These are phyloP conservation scores for Mariannaea sp. DNA, from an alignment of 2,329 filamentous ascomycete species.

Conservation along the genomic window DNA sequence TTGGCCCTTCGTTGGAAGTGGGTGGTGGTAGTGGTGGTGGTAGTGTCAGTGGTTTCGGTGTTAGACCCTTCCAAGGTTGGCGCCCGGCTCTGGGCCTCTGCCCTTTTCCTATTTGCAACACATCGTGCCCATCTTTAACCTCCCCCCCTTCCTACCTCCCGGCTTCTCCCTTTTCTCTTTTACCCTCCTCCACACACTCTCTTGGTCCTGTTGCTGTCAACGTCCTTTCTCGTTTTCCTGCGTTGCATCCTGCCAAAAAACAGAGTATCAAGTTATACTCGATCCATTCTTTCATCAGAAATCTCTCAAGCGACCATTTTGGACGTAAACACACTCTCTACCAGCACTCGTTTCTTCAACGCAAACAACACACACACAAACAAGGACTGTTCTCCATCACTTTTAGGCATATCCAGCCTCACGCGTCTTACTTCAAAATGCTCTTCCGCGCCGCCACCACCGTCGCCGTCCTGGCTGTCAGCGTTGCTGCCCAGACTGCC, in stretches of 20 bases:
- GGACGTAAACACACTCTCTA: conserved; percentile 15
- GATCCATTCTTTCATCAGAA: conserved; percentile 33
- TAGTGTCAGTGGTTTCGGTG: conserved; percentile 1
- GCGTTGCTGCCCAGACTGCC: conserved; percentile 38
- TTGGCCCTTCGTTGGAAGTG: too few species aligned
- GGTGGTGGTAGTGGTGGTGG: too few species aligned
- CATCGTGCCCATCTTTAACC: conserved; percentile 8
- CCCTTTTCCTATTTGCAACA: conserved; percentile 17
- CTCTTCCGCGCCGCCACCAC: conserved; percentile 42
- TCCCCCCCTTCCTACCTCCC: not conserved
- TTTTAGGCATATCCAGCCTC: not conserved
- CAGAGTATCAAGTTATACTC: conserved; percentile 35
- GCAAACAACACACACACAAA: not conserved
- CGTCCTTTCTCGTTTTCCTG: not conserved
- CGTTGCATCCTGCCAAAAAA: conserved; percentile 10
- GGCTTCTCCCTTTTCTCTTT: not conserved
- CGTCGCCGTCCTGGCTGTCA: conserved; percentile 44
- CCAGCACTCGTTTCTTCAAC: not conserved
- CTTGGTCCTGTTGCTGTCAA: conserved; percentile 24
- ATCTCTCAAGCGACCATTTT: conserved; percentile 19
- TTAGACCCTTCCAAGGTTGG: conserved; percentile 9
- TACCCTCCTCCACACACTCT: conserved; percentile 5
- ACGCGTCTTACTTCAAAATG: conserved; percentile 38
- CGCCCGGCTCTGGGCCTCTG: conserved; percentile 2
- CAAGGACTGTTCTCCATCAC: not conserved